These are phyloP conservation scores for Imleria badia DNA, from an alignment of 768 basidiomycete genomes.

Conservation along the genomic window DNA sequence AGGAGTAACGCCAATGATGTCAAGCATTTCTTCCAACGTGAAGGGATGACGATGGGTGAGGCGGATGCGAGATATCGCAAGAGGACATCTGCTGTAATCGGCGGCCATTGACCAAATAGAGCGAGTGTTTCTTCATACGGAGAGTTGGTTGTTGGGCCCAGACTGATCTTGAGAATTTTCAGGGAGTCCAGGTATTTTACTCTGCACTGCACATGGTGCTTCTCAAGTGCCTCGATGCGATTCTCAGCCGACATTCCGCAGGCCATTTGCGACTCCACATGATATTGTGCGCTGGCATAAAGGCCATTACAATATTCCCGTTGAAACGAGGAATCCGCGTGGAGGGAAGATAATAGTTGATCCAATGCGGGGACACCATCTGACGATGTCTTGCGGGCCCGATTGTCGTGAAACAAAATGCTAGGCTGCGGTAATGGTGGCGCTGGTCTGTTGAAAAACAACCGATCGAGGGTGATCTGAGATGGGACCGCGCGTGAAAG, in stretches of 20 bases:
- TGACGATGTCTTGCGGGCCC: too few relatives aligned
- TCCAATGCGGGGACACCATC: neutral
- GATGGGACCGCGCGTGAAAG: too few relatives aligned
- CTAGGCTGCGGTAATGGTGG: neutral
- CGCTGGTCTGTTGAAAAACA: neutral
- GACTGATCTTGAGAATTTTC: neutral
- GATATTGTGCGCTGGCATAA: too few relatives aligned
- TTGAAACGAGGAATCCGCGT: too few relatives aligned
- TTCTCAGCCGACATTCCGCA: too few relatives aligned
- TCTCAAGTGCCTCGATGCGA: too few relatives aligned
- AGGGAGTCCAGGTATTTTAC: neutral
- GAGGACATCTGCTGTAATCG: slow-evolving; percentile 1
- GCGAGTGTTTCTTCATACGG: neutral
- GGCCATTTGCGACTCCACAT: too few relatives aligned
- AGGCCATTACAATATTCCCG: too few relatives aligned
- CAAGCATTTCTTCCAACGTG: slow-evolving; percentile 30
- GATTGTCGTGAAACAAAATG: neutral
- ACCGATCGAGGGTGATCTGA: too few relatives aligned
- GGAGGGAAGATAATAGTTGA: neutral
- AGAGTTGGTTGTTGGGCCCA: slow-evolving; percentile 10
- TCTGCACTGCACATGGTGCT: slow-evolving; percentile 1
- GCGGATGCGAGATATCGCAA: neutral
- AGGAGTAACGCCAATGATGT: slow-evolving; percentile 26
- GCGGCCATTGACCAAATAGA: slow-evolving; percentile 31
- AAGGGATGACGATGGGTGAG: slow-evolving; percentile 5